Evolutionary conservation across 306 rosid genomes (phyloP), one percentile per base, ranked within the genome.

Genomic region (Sicyos baderoa): DNA sequence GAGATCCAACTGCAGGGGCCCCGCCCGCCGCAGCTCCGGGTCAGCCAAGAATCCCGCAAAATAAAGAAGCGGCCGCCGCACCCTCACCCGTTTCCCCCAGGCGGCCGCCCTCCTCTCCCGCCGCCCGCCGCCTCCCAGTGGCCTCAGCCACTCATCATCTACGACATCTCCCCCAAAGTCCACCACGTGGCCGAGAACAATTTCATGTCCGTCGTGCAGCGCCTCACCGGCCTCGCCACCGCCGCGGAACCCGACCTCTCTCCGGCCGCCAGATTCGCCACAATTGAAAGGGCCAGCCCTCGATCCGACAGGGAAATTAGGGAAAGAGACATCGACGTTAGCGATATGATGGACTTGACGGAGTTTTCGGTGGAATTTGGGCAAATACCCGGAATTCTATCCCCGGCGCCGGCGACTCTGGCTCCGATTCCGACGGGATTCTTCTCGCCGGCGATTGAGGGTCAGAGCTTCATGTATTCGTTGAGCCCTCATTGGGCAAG

Each of bases 251-350:
- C 92, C 5, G 86, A 81, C 12, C 74, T 93, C 0, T 93, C 99
- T 0, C 99, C 99, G 37, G 99, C 99, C 7, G 99, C 97, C 10
- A 84, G 97, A 17, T 73, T 90, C 0, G 99, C 99, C 23, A 79
- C 97, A 8, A 90, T 93, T 15, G 96, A 90, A 29, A 88, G 79
- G 64, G 86, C 91, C 0, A 90, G 96, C 74, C 95, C 84, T n/a
- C 48, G 89, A 8, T 74, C 91, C 0, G 93, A 89, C 63, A 83
- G 81, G 57, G 69, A 68, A 22, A 25, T 25, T 25, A 25, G 29
- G n/a, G 40, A 32, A 18, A 66, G 90, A 23, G 42, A 32, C 67
- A 66, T 78, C 68, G 13, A 72, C 6, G 65, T 78, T 16, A 68
- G 44, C 3, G 80, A 74, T 14, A 59, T 79, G 47, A 75, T 78